Evolutionary conservation across 2,329 filamentous ascomycete species (phyloP).

Genomic region (Sphaerulina populicola): DNA sequence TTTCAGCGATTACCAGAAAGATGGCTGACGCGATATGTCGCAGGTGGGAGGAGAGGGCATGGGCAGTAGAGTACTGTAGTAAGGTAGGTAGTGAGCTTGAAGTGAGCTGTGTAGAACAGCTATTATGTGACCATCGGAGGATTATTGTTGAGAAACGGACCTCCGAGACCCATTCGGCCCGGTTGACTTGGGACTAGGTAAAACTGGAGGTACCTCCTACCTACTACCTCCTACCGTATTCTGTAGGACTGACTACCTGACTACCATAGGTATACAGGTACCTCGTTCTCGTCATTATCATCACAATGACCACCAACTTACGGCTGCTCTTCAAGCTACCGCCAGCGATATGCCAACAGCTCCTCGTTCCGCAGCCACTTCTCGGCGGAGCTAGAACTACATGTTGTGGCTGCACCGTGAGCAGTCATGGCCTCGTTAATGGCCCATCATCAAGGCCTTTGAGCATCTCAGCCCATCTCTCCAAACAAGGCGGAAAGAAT

Average conservation of each 20-base stretch:
- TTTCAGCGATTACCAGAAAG: not conserved
- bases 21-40: too few relatives aligned
- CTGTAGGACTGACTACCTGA: too few relatives aligned
- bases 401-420: not conserved
- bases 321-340: constrained; percentile 20
- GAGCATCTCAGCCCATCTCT: constrained; percentile 1
- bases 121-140: too few relatives aligned
- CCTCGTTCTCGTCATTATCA: not conserved
- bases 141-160: too few relatives aligned
- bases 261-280: not conserved
- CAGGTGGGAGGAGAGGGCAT: too few relatives aligned
- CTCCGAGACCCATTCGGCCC: too few relatives aligned
- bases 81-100: too few relatives aligned
- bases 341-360: constrained; percentile 17
- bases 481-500: constrained; percentile 9
- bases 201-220: too few relatives aligned
- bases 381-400: not conserved
- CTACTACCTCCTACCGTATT: too few relatives aligned
- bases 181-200: too few relatives aligned
- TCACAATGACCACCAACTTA: constrained; percentile 13
- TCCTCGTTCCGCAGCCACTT: constrained; percentile 7
- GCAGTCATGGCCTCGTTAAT: not conserved
- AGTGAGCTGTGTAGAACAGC: too few relatives aligned
- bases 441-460: constrained; percentile 1
- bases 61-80: too few relatives aligned